These are phyloP conservation scores for Debaryomyces tyrocola DNA, from an alignment of 805 yeast genomes.

Conservation along the genomic window DNA sequence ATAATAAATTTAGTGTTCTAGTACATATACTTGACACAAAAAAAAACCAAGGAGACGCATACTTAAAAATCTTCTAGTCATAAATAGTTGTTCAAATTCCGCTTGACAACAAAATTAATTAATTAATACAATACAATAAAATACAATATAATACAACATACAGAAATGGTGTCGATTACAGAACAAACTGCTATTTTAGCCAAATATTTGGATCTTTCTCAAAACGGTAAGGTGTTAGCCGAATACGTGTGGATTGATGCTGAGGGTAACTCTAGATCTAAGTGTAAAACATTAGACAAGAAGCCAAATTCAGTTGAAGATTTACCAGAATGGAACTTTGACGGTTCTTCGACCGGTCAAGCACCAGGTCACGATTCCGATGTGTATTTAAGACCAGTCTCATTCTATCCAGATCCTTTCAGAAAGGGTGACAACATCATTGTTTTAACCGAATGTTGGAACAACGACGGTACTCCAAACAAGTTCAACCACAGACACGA, in stretches of 20 bases:
- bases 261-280: slow-evolving; percentile 86
- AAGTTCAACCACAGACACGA: slow-evolving; percentile 97
- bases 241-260: slow-evolving; percentile 99
- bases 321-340: slow-evolving; percentile 98
- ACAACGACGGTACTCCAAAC: slow-evolving; percentile 99
- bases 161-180: slow-evolving; percentile 39
- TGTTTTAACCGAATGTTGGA: slow-evolving; percentile 95
- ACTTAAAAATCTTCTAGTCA: too few species aligned
- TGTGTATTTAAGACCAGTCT: slow-evolving; percentile 91
- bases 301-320: slow-evolving; percentile 74
- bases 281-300: slow-evolving; percentile 82
- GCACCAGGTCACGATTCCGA: slow-evolving; percentile 99
- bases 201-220: slow-evolving; percentile 82
- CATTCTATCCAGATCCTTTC: slow-evolving; percentile 94
- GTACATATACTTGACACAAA: too few species aligned
- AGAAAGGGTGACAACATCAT: slow-evolving; percentile 96
- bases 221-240: slow-evolving; percentile 84
- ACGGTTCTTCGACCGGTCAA: slow-evolving; percentile 97
- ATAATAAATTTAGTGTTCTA: too few species aligned
- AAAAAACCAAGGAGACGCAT: too few species aligned
- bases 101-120: too few species aligned
- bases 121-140: background rate
- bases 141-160: background rate
- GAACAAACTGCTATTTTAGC: slow-evolving; percentile 78
- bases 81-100: too few species aligned